Evolutionary conservation across 768 basidiomycete species (phyloP).

Genomic region (Leccinellum rugosiceps): DNA sequence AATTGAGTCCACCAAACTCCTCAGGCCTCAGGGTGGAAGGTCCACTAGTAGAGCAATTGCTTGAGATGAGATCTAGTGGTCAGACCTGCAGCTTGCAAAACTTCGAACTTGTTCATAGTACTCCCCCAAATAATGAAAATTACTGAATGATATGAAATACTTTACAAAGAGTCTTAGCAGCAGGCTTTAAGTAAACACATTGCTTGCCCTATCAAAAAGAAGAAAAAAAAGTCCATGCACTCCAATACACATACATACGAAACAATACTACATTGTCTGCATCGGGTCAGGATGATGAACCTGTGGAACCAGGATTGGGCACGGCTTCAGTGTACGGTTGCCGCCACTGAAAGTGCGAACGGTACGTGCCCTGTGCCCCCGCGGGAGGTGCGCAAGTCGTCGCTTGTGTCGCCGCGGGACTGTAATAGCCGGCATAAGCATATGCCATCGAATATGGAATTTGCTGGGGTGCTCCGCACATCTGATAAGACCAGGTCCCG

Average conservation of each 20-base stretch:
- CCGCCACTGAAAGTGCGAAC: constrained; percentile 34
- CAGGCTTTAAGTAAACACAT: not conserved
- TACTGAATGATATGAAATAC: not conserved
- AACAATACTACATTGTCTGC: constrained; percentile 13
- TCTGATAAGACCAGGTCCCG: constrained; percentile 35
- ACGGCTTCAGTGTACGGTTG: constrained; percentile 35
- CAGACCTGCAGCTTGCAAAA: too few relatives aligned
- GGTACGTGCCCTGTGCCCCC: constrained; percentile 24
- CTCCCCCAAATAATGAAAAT: constrained; percentile 1
- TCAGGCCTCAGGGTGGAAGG: too few relatives aligned
- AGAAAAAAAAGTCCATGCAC: not conserved
- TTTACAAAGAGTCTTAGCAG: not conserved
- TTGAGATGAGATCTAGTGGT: too few relatives aligned
- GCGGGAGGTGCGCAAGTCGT: constrained; percentile 11
- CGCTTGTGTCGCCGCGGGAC: constrained; percentile 11
- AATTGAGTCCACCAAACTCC: too few relatives aligned
- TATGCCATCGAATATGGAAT: constrained; percentile 21
- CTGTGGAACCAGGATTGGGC: constrained; percentile 35
- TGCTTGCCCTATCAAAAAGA: not conserved
- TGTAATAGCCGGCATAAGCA: constrained; percentile 22
- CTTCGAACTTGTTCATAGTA: too few relatives aligned
- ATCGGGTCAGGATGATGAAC: constrained; percentile 17
- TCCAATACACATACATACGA: not conserved
- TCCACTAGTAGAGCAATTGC: too few relatives aligned
- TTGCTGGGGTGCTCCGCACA: constrained; percentile 19